phyloP scores from a whole-genome alignment of 129 eudicot genomes.

The Chrysanthemum lavandulifolium region DNA sequence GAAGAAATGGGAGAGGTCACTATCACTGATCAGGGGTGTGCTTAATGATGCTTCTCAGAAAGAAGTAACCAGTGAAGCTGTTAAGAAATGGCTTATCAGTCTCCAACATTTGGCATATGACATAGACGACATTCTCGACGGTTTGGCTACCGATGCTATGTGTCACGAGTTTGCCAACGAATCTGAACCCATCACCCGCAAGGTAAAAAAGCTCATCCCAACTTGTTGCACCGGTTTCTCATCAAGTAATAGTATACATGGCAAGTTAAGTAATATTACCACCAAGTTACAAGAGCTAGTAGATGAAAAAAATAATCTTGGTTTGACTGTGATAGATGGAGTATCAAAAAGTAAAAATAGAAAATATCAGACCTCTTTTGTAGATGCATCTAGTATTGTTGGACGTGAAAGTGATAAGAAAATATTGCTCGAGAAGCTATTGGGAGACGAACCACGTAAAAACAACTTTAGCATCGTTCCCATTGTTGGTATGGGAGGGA shows the following conservation, averaged over 20 bases:
- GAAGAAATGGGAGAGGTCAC: neutral
- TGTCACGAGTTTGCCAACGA: neutral
- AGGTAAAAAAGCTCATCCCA: conserved; percentile 13
- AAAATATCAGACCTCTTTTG: conserved; percentile 30
- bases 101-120: conserved; percentile 16
- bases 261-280: conserved; percentile 27
- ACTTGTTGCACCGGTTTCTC: neutral
- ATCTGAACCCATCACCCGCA: neutral
- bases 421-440: conserved; percentile 4
- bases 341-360: neutral
- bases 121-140: neutral
- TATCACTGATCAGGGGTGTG: neutral
- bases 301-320: conserved; percentile 22
- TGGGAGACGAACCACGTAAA: conserved; percentile 1
- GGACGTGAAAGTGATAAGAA: conserved; percentile 40
- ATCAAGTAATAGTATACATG: conserved; percentile 17
- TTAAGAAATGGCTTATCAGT: neutral
- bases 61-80: neutral
- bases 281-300: conserved; percentile 22
- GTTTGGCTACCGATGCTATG: conserved; percentile 15
- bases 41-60: conserved; percentile 1
- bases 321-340: conserved; percentile 16
- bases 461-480: conserved; percentile 9
- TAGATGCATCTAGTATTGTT: conserved; percentile 27
- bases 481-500: conserved; percentile 20